Evolutionary conservation across 192 early-diverging fungal genomes (phyloP).

Genomic region (Allomyces macrogynus): DNA sequence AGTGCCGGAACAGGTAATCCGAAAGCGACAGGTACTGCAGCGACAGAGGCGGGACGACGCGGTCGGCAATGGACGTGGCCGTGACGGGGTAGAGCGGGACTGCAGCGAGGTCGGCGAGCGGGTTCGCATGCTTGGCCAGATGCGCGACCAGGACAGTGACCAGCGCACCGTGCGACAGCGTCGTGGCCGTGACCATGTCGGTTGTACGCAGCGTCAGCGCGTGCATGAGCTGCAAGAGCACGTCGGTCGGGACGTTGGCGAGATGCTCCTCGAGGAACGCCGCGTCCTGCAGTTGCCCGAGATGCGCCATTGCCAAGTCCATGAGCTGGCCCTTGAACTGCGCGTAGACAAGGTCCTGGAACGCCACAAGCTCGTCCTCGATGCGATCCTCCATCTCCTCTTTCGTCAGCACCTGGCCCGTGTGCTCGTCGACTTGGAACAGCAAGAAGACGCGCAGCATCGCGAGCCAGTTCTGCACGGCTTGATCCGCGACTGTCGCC

Average conservation of each 20-base stretch:
- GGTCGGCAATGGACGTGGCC: slow-evolving; percentile 8
- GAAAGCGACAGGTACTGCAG: slow-evolving; percentile 86
- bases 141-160: slow-evolving; percentile 29
- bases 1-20: slow-evolving; percentile 78
- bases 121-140: slow-evolving; percentile 38
- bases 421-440: slow-evolving; percentile 67
- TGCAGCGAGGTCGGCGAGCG: slow-evolving; percentile 46
- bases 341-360: slow-evolving; percentile 59
- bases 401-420: slow-evolving; percentile 48
- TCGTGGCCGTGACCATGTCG: slow-evolving; percentile 8
- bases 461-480: slow-evolving; percentile 17
- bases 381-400: slow-evolving; percentile 39
- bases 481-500: not conserved
- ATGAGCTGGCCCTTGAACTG: slow-evolving; percentile 43
- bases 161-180: slow-evolving; percentile 21
- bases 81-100: slow-evolving; percentile 64
- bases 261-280: slow-evolving; percentile 30
- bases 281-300: slow-evolving; percentile 38
- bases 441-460: slow-evolving; percentile 46
- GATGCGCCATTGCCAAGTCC: slow-evolving; percentile 51
- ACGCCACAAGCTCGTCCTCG: slow-evolving; percentile 30
- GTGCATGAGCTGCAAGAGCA: slow-evolving; percentile 33
- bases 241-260: slow-evolving; percentile 16
- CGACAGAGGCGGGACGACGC: slow-evolving; percentile 72
- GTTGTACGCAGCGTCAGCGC: slow-evolving; percentile 39